Base-by-base conservation (phyloP, 2,329 filamentous ascomycete genomes). In the Berkeleyomyces basicola region DNA sequence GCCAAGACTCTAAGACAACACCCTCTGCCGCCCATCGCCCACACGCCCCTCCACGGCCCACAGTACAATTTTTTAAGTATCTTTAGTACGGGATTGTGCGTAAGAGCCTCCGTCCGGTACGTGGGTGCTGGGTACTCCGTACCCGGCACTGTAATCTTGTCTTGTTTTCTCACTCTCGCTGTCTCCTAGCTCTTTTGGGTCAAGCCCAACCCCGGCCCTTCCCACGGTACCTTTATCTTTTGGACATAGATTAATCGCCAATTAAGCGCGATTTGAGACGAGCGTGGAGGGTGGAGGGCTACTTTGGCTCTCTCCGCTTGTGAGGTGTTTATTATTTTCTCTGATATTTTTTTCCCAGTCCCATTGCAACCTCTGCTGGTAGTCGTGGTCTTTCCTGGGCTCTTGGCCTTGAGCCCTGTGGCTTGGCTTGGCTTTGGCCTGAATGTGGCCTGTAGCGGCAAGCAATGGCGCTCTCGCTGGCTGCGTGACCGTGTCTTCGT, bases 51-150 rank as follows among this genome's bases (percentile, higher is more conserved):
- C 49, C 33, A 23, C 7, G 33, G 49, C 33, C 37, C 49, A 53
- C 49, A 53, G 49, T 53, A 53, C 49, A 53, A 7, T 10, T 36
- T 53, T 53, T 53, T 53, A 53, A 53, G 49, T 53, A 53, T 53
- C 49, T 53, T 53, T 53, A 53, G 49, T 53, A 53, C 49, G 49
- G 49, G 49, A 53, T 53, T 53, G 49, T 53, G 49, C 49, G 49
- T 23, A 53, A 53, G 49, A 53, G 49, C 49, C 49, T 53, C 33
- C 49, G 16, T 53, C 31, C 49, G 49, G 33, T 53, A 53, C 49
- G 49, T 53, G 49, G n/a, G 49, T 4, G 5, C 33, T 53, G 49
- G 49, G 49, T 53, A 53, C 49, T 53, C 49, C 49, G 49, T 53
- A 53, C 49, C 23, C 49, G 49, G 49, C 49, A 53, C 49, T 53